Evolutionary conservation across 106 monocot species (phyloP), one percentile per base, ranked within the genome.

Genomic region (Vanilla planifolia): DNA sequence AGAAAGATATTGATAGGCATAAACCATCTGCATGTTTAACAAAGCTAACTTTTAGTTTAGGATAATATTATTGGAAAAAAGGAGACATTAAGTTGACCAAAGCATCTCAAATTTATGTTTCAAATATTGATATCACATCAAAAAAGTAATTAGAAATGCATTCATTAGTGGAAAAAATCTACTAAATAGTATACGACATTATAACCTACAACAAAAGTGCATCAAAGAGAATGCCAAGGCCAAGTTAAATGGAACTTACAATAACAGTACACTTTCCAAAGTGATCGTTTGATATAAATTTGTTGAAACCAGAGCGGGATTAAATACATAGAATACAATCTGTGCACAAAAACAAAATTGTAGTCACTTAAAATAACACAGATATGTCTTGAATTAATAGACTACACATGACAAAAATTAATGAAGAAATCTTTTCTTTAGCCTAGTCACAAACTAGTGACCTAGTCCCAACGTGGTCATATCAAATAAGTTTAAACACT

Each of bases 1-100:
- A 86, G 56, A 64, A 91, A 59, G 14, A 91, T 55, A 75, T 91
- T 91, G 40, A 91, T 43, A 36, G 91, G 91, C 91, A 91, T 91
- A 72, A 91, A 91, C 91, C 91, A 91, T 74, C 91, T 91, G 82
- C 59, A 68, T 0, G 32, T 35, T 17, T 13, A 55, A 52, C 52
- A 37, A 37, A 37, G 37, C 10, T 10, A 37, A 48, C 22, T 10
- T 50, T 50, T 8, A 7, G n/a, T n/a, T n/a, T n/a, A n/a, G n/a
- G 5, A 50, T 50, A 24, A 50, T 50, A 24, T 50, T 50, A 11
- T n/a, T n/a, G n/a, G n/a, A n/a, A n/a, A n/a, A n/a, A n/a, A n/a
- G n/a, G n/a, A n/a, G n/a, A n/a, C n/a, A n/a, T n/a, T n/a, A n/a
- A n/a, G n/a, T n/a, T n/a, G n/a, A n/a, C n/a, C n/a, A n/a, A n/a